Percentiles rank a stretch among this genome's conserved stretches.
Conservation (phyloP, 495 filamentous ascomycete genomes). For the Trichocladium antarcticum region DNA sequence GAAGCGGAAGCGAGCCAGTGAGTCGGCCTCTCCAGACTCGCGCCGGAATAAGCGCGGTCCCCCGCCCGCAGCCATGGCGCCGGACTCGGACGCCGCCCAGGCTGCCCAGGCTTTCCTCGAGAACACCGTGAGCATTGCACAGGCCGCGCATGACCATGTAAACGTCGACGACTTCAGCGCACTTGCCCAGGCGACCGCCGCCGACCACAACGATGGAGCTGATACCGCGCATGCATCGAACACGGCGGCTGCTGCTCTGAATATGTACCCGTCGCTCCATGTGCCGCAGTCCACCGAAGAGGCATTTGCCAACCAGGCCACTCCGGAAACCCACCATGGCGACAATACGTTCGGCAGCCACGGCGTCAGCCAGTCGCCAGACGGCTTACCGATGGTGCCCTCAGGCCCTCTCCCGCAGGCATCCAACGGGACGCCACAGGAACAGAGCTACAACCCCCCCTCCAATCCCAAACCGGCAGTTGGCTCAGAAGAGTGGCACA, state of each 20-base stretch:
- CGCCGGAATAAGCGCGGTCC: constrained; percentile 37
- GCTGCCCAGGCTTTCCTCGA: constrained; percentile 32
- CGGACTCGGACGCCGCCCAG: constrained; percentile 20
- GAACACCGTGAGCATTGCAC: constrained; percentile 37
- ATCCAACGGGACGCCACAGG: constrained; percentile 20
- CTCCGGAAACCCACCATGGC: constrained; percentile 21
- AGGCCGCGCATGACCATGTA: constrained; percentile 34
- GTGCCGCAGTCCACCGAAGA: constrained; percentile 62
- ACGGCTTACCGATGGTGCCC: constrained; percentile 39
- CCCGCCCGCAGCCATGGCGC: constrained; percentile 30
- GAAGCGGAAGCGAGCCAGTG: constrained; percentile 37
- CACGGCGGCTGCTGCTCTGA: constrained; percentile 59
- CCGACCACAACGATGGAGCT: constrained; percentile 35
- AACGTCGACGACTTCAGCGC: constrained; percentile 39
- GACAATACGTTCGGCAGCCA: constrained; percentile 23
- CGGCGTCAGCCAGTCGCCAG: constrained; percentile 33
- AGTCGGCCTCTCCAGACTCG: constrained; percentile 34
- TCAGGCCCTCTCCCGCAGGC: constrained; percentile 27
- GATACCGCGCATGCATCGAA: constrained; percentile 46
- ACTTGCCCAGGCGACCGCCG: constrained; percentile 37
- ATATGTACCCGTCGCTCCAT: constrained; percentile 55
- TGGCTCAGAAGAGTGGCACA: constrained; percentile 96
- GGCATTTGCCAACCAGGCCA: constrained; percentile 41
- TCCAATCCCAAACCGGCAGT: constrained; percentile 63
- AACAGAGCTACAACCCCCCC: constrained; percentile 15